Conservation (phyloP, 371 early-diverging fungal species). For the Phascolomyces articulosus region DNA sequence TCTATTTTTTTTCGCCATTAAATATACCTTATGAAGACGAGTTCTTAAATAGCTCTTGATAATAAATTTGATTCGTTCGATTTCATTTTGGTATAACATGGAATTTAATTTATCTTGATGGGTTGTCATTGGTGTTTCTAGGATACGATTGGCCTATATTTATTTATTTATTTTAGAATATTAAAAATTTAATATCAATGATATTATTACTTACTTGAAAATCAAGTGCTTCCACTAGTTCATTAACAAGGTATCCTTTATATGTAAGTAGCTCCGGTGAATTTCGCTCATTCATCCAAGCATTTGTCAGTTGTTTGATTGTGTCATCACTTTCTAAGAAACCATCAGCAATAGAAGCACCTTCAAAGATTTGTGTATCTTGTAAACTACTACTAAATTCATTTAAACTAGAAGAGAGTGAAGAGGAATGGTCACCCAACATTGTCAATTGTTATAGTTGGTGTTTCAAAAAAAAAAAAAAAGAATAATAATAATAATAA, state of each 20-base stretch:
- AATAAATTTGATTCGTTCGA: slow-evolving; percentile 82
- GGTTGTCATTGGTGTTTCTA: slow-evolving; percentile 1
- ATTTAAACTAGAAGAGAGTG: slow-evolving; percentile 1
- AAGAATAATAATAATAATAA: too few species aligned
- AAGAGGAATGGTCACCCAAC: background rate
- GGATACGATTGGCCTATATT: background rate
- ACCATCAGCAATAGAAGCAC: background rate
- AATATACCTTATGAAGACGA: slow-evolving; percentile 67
- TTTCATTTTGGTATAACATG: slow-evolving; percentile 78
- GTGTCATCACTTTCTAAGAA: slow-evolving; percentile 20
- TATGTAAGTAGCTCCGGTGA: slow-evolving; percentile 79
- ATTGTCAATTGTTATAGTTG: background rate
- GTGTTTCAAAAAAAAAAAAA: background rate
- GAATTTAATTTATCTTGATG: slow-evolving; percentile 46
- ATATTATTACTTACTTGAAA: slow-evolving; percentile 51
- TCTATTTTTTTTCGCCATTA: background rate
- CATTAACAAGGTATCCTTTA: slow-evolving; percentile 51
- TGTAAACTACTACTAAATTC: background rate
- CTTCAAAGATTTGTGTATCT: background rate
- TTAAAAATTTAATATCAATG: too few species aligned
- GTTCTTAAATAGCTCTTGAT: slow-evolving; percentile 75
- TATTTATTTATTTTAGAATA: too few species aligned
- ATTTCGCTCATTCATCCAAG: slow-evolving; percentile 82
- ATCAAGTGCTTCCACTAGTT: slow-evolving; percentile 61
- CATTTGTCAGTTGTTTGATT: slow-evolving; percentile 57